These are phyloP conservation scores for Pyropia haitanensis DNA, from an alignment of 23 red algal genomes.

Conservation along the genomic window DNA sequence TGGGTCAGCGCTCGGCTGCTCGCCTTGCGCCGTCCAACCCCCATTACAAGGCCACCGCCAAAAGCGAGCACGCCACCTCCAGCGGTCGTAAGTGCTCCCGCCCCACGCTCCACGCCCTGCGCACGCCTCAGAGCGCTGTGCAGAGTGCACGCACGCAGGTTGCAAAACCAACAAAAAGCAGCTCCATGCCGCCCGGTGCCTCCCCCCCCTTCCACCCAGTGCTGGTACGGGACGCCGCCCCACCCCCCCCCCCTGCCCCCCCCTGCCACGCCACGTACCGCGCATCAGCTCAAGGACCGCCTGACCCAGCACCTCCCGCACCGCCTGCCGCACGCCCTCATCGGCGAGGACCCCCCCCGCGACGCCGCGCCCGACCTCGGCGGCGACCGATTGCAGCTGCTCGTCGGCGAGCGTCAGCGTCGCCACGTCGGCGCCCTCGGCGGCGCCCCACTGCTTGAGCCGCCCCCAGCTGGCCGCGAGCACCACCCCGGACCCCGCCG, in stretches of 20 bases:
- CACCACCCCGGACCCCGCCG: no score
- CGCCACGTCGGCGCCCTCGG: constrained; percentile 52
- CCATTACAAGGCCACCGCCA: no score
- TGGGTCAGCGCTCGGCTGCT: no score
- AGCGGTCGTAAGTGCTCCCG: no score
- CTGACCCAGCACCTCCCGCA: constrained; percentile 8
- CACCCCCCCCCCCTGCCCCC: constrained; percentile 6
- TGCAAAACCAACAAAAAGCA: no score
- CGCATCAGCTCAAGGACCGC: constrained; percentile 22
- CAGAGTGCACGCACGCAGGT: no score
- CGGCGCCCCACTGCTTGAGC: constrained; percentile 69
- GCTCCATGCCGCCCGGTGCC: no score
- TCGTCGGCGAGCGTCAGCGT: constrained; percentile 31
- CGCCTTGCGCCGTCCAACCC: no score
- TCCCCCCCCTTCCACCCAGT: not conserved
- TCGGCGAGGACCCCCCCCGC: constrained; percentile 25
- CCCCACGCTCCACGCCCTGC: no score
- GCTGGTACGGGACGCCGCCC: not conserved
- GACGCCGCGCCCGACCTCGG: constrained; percentile 1
- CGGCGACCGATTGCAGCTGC: constrained; percentile 29
- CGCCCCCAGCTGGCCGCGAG: constrained; percentile 25
- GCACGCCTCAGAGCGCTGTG: no score
- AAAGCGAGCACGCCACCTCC: no score
- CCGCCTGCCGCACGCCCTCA: constrained; percentile 9
- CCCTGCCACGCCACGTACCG: constrained; percentile 13